phyloP scores from a whole-genome alignment of 257 asterid genomes.

The Pogostemon cablin region DNA sequence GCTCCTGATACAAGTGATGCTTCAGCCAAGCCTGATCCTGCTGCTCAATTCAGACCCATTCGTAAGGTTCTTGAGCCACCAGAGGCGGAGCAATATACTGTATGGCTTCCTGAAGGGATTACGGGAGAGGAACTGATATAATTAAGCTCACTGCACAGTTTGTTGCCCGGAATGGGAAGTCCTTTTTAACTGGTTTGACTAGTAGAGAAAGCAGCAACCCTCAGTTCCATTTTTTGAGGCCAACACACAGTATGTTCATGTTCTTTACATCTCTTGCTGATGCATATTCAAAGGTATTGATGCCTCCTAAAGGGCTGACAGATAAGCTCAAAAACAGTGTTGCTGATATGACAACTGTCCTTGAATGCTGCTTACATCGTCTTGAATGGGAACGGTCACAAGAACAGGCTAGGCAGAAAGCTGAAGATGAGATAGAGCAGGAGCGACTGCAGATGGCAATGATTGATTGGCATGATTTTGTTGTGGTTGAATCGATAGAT shows the following conservation, averaged over 20 bases:
- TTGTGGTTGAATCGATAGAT: conserved; percentile 89
- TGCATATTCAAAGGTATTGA: conserved; percentile 89
- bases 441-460: conserved; percentile 89
- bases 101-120: conserved; percentile 89
- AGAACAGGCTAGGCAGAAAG: conserved; percentile 94
- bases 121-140: conserved; percentile 90
- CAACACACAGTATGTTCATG: conserved; percentile 96
- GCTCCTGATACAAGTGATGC: conserved; percentile 47
- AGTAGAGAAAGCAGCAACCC: conserved; percentile 87
- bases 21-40: conserved; percentile 64
- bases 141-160: conserved; percentile 94
- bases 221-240: conserved; percentile 87
- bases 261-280: conserved; percentile 94
- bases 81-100: conserved; percentile 90
- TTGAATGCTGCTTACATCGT: conserved; percentile 82
- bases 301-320: conserved; percentile 81
- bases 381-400: conserved; percentile 96
- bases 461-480: conserved; percentile 99
- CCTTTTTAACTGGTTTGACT: conserved; percentile 84
- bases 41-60: conserved; percentile 64
- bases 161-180: conserved; percentile 91
- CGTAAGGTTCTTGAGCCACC: conserved; percentile 89
- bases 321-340: conserved; percentile 77
- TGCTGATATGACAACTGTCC: conserved; percentile 82
- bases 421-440: conserved; percentile 91